A percentile compares a stretch with the other conserved stretches of the same genome.
These are phyloP conservation scores for Paramecium pentaurelia DNA, from an alignment of 73 alveolate genomes.

Conservation along the genomic window DNA sequence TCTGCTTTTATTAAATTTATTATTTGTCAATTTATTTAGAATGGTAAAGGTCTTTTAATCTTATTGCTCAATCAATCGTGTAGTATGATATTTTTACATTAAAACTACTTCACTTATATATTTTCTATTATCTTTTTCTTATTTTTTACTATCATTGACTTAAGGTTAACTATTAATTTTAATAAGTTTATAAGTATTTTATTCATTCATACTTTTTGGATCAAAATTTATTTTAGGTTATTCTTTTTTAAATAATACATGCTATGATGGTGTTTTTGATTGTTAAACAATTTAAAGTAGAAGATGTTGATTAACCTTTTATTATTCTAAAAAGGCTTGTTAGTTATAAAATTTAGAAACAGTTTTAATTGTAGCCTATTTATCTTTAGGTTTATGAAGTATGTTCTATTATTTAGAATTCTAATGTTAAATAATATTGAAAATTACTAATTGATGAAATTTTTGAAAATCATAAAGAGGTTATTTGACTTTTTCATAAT, in stretches of 20 bases:
- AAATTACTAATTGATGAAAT: background rate
- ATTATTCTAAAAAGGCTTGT: background rate
- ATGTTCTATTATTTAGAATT: background rate
- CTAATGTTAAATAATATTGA: background rate
- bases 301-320: background rate
- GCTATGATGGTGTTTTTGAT: background rate
- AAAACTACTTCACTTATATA: background rate
- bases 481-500: background rate
- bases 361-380: background rate
- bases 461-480: background rate
- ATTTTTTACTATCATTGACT: background rate
- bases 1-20: conserved; percentile 1
- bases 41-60: background rate
- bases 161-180: background rate
- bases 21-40: background rate
- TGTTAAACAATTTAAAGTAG: background rate
- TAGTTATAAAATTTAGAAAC: background rate
- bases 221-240: background rate
- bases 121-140: background rate
- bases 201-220: background rate
- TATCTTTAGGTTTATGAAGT: background rate
- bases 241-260: background rate
- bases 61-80: background rate
- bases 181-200: background rate
- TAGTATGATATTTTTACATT: conserved; percentile 13